These are phyloP conservation scores for Debaryomyces castellii DNA, from an alignment of 805 yeast genomes.

Conservation along the genomic window DNA sequence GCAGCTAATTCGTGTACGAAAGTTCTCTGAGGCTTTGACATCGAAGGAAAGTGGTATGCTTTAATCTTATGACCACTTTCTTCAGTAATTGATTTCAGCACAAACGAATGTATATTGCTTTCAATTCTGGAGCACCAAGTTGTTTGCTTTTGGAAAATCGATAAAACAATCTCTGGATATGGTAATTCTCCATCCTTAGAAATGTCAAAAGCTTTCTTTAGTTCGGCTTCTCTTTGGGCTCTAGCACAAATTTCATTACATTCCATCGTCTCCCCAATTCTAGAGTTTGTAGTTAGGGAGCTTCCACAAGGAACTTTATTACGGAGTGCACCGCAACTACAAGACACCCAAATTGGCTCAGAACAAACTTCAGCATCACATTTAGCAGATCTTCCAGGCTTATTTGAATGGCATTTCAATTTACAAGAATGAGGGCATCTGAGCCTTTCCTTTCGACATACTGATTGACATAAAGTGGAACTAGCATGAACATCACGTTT, in stretches of 20 bases:
- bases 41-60: conserved; percentile 66
- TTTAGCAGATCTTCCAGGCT: conserved; percentile 23
- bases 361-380: conserved; percentile 57
- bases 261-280: conserved; percentile 39
- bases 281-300: conserved; percentile 29
- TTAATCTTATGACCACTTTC: conserved; percentile 20
- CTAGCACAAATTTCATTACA: conserved; percentile 75
- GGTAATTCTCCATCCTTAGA: conserved; percentile 20
- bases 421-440: conserved; percentile 71
- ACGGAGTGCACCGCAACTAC: conserved; percentile 63
- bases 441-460: conserved; percentile 52
- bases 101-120: conserved; percentile 47
- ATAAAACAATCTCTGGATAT: conserved; percentile 47
- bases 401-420: conserved; percentile 61
- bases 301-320: conserved; percentile 59
- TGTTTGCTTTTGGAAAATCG: conserved; percentile 52
- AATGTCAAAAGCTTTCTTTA: conserved; percentile 61
- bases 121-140: conserved; percentile 73
- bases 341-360: conserved; percentile 48
- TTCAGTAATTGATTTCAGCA: conserved; percentile 32
- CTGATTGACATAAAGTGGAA: conserved; percentile 49
- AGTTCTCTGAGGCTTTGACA: conserved; percentile 65
- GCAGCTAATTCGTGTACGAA: conserved; percentile 71
- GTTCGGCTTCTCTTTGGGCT: conserved; percentile 55
- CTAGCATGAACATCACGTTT: conserved; percentile 55